phyloP scores from a whole-genome alignment of 768 basidiomycete species.

The Gelatoporia subvermispora region DNA sequence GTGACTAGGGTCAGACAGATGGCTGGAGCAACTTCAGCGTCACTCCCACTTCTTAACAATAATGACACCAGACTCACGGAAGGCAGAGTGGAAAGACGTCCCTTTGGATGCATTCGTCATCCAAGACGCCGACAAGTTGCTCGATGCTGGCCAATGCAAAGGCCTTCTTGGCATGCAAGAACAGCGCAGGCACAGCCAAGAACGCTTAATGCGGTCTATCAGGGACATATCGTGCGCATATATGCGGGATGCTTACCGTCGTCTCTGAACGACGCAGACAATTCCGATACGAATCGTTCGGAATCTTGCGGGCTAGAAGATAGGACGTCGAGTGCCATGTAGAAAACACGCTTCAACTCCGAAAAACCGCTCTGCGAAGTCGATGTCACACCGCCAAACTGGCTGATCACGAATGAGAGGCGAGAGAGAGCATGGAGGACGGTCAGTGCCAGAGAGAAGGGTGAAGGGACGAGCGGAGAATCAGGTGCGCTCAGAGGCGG shows the following conservation, averaged over 20 bases:
- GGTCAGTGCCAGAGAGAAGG: constrained; percentile 47
- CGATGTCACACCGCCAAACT: constrained; percentile 71
- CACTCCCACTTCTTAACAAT: background rate
- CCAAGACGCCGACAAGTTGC: constrained; percentile 65
- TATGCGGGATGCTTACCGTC: constrained; percentile 1
- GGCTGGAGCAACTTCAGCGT: constrained; percentile 33
- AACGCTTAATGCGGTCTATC: background rate
- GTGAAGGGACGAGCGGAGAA: constrained; percentile 12
- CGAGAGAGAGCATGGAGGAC: constrained; percentile 56
- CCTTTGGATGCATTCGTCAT: constrained; percentile 45
- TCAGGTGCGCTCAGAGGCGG: constrained; percentile 21
- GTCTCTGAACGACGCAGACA: constrained; percentile 19
- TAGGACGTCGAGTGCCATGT: constrained; percentile 72
- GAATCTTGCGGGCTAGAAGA: constrained; percentile 34
- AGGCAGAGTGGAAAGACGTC: constrained; percentile 57
- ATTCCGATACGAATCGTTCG: constrained; percentile 33
- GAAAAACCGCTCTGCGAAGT: constrained; percentile 51
- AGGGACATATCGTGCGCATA: background rate
- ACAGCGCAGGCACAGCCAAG: constrained; percentile 1
- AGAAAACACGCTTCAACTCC: constrained; percentile 72
- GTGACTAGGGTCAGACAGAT: constrained; percentile 50
- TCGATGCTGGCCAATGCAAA: constrained; percentile 74
- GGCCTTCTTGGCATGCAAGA: constrained; percentile 37
- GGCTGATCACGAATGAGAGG: constrained; percentile 71
- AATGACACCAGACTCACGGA: constrained; percentile 43